These are phyloP conservation scores for Apiotrichum laibachii DNA, from an alignment of 1,284 basidiomycete species.

Conservation along the genomic window DNA sequence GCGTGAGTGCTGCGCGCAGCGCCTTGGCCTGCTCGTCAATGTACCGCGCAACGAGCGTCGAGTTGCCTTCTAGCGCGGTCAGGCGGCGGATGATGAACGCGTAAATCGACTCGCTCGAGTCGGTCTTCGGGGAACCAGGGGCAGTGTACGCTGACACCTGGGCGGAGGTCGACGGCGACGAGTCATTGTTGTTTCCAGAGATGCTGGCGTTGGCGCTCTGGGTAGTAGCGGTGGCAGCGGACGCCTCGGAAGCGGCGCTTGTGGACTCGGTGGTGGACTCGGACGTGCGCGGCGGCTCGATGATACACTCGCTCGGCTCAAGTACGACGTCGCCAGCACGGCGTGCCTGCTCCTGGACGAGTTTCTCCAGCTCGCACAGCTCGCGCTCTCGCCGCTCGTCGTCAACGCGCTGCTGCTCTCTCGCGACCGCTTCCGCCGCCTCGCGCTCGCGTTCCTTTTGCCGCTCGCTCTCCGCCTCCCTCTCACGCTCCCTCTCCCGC, in stretches of 20 bases:
- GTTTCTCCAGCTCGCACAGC: constrained; percentile 37
- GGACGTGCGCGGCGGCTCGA: background rate
- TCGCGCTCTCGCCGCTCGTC: constrained; percentile 34
- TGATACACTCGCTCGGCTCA: constrained; percentile 12
- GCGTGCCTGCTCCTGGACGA: constrained; percentile 38
- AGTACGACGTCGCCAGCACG: constrained; percentile 17
- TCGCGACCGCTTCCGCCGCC: constrained; percentile 36
- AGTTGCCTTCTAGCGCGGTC: constrained; percentile 78
- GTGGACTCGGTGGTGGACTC: background rate
- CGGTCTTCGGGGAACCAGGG: constrained; percentile 30
- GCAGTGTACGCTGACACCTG: constrained; percentile 25
- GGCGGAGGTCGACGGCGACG: background rate
- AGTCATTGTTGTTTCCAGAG: background rate
- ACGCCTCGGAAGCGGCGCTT: no score
- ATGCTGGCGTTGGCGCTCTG: background rate
- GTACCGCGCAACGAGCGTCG: constrained; percentile 80
- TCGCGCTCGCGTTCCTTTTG: constrained; percentile 56
- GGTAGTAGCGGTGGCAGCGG: background rate
- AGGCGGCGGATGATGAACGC: constrained; percentile 93
- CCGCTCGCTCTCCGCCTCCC: constrained; percentile 57
- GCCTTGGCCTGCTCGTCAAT: constrained; percentile 83
- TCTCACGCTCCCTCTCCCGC: constrained; percentile 53
- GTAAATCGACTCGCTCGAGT: constrained; percentile 90
- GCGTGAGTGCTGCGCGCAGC: constrained; percentile 69
- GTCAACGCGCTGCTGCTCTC: constrained; percentile 28